Conservation (phyloP, 805 yeast genomes). For the Kuraishia cidri region DNA sequence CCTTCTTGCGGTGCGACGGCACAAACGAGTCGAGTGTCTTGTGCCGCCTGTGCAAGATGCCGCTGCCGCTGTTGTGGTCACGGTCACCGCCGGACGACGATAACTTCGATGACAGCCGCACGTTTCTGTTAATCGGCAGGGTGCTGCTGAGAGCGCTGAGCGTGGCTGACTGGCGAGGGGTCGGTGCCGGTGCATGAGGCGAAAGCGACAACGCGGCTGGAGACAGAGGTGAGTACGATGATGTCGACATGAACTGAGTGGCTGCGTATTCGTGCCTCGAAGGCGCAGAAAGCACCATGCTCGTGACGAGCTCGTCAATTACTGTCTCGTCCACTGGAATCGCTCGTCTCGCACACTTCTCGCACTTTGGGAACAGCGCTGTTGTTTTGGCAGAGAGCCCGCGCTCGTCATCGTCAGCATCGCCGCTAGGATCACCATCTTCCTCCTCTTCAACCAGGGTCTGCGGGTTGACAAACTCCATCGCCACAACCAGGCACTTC, state of each 20-base stretch:
- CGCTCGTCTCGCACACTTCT: conserved; percentile 12
- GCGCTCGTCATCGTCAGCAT: neutral
- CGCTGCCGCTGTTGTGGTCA: neutral
- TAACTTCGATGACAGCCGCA: neutral
- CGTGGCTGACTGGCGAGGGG: neutral
- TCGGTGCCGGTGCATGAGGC: neutral
- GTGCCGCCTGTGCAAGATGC: no score
- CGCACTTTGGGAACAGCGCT: conserved; percentile 16
- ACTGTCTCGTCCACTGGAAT: conserved; percentile 12
- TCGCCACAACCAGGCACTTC: conserved; percentile 39
- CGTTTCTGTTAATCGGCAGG: no score
- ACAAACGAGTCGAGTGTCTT: neutral
- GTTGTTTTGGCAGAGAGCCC: conserved; percentile 1
- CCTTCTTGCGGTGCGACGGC: conserved; percentile 13
- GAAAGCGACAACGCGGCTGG: neutral
- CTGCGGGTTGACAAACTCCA: conserved; percentile 14
- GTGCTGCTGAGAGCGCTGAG: neutral
- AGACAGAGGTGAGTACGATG: neutral
- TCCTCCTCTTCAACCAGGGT: neutral
- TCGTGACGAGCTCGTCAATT: conserved; percentile 11
- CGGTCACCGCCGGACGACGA: neutral
- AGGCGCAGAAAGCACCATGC: neutral
- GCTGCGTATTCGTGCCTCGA: neutral
- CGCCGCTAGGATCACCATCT: neutral
- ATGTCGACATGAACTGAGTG: neutral